Evolutionary conservation across 495 filamentous ascomycete species (phyloP), one percentile per base, ranked within the genome.

Genomic region (Aspergillus hancockii): DNA sequence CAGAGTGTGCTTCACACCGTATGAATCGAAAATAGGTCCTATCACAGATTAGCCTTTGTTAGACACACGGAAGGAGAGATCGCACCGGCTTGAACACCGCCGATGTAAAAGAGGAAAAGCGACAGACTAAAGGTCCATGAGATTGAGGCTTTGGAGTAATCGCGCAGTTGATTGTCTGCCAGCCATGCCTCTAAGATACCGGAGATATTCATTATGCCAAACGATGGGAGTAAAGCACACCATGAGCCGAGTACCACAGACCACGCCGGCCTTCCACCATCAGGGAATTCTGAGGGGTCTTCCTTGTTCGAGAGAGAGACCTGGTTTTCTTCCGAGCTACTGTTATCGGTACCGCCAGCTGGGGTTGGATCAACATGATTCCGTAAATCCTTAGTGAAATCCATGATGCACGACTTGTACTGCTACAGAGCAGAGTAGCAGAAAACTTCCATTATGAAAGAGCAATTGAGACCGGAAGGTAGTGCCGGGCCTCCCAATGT

Each of bases 181-280:
- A 83, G 82, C 70, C 84, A 85, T 14, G 75, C 65, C 49, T 81
- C 71, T 54, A 84, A 83, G 23, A 79, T 64, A 16, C 83, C 83
- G 49, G 83, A 82, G 0, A 79, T 72, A 67, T 85, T 85, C 43
- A 80, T 57, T 63, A 80, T 79, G 19, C 83, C 84, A 16, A 83
- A 61, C 21, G 62, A 54, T 2, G 62, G 62, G 12, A 71, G 58
- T 5, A 68, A 38, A 4, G 57, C 54, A 36, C 62, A 67, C 49
- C 63, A 66, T 4, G 64, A 28, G 9, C 68, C 68, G 10, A 63
- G 23, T 14, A 67, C 61, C 4, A 64, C 63, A 6, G 56, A 30
- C 66, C 68, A 71, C 30, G 68, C 68, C 9, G 50, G 45, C 51
- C 56, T 40, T 25, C 67, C 67, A 21, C 67, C 67, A 3, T 64